Evolutionary conservation across 345 rosid species (phyloP), one percentile per base, ranked within the genome.

Genomic region (Salix viminalis): DNA sequence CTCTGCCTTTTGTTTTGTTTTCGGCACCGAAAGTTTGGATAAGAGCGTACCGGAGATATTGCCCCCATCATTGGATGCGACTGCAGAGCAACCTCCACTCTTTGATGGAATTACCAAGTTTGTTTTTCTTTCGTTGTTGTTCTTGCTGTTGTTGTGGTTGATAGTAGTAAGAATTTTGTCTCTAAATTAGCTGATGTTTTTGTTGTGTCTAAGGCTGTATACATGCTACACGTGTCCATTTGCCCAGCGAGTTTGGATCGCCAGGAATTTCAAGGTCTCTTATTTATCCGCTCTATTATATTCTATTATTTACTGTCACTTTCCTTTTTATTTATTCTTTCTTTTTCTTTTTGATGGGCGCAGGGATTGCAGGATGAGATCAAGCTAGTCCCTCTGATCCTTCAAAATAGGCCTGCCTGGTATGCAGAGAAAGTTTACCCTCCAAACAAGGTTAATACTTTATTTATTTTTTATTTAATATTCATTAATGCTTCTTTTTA

Each of bases 231-330:
- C 73, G 10, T 91, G 99, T 79, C 99, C 99, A 32, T 95, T 6
- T 79, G 93, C 96, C 10, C 98, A 91, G 79, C 93, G 99, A 41
- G 98, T 82, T 71, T 93, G 99, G 99, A 93, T 95, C 91, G 90
- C 97, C 75, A 87, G 99, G 79, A 91, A 95, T 80, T 76, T 80
- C 75, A 93, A 93, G 98, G 97, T 91, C 26, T n/a, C 37, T n/a
- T 70, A 48, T 12, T 52, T 23, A 19, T 37, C 7, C 26, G 2
- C 41, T 34, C 30, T 5, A 4, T 2, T 67, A 11, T 4, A 39
- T 6, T 41, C 28, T 13, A 19, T 32, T 44, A 1, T 34, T 46
- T 24, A 34, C 16, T 4, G n/a, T 23, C 39, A 54, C n/a, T 32
- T 64, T 48, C 14, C 5, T 9, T 5, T 2, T 70, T 69, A n/a